phyloP scores from a whole-genome alignment of 352 stramenopile species.

The Elongisporangium undulatum region DNA sequence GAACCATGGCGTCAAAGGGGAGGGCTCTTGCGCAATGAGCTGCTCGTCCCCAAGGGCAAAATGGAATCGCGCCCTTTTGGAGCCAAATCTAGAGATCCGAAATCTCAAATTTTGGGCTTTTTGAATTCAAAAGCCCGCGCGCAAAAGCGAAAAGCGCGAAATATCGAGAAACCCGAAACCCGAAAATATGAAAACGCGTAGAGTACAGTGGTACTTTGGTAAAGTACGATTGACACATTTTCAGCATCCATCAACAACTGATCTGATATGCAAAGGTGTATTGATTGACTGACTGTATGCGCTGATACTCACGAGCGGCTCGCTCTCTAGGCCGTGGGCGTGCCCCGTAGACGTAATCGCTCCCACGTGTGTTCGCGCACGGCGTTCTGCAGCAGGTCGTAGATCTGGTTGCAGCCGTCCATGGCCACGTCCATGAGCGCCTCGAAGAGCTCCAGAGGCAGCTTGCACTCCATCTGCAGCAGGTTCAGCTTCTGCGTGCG shows the following conservation, averaged over 20 bases:
- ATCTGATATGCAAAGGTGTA: too few relatives aligned
- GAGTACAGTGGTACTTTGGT: neutral
- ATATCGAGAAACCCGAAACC: neutral
- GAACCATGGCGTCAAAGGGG: neutral
- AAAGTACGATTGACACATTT: neutral
- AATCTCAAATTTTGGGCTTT: neutral
- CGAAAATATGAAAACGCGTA: neutral
- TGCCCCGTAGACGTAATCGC: conserved; percentile 52
- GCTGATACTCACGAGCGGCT: too few relatives aligned
- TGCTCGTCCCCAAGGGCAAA: neutral
- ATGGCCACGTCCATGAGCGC: conserved; percentile 77
- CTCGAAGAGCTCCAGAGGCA: conserved; percentile 87
- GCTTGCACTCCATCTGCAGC: conserved; percentile 90
- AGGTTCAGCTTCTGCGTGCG: conserved; percentile 84
- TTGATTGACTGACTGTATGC: too few relatives aligned
- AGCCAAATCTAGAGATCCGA: neutral
- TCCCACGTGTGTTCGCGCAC: conserved; percentile 85
- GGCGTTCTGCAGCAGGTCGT: conserved; percentile 81
- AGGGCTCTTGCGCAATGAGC: neutral
- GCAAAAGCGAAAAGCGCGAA: neutral
- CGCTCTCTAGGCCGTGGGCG: conserved; percentile 22
- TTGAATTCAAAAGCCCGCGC: neutral
- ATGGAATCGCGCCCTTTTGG: neutral
- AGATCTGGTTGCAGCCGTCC: conserved; percentile 80
- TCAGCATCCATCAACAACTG: too few relatives aligned